These are phyloP conservation scores for Tylopilus sp. DNA, from an alignment of 768 basidiomycete species.

Conservation along the genomic window DNA sequence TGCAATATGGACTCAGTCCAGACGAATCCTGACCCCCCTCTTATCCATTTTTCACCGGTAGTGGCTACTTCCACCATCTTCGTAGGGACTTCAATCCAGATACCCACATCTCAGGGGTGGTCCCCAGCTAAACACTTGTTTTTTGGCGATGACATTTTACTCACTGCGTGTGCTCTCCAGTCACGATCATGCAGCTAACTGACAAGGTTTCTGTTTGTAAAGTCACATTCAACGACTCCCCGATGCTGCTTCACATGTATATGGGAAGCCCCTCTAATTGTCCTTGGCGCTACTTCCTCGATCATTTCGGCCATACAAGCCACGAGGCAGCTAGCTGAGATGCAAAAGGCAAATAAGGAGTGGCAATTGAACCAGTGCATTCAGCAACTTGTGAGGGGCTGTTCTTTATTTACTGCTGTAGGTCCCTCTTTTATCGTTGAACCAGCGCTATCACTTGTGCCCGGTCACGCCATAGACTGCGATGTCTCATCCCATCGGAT, in stretches of 20 bases:
- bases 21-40: not conserved
- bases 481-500: not conserved
- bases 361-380: not conserved
- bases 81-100: not conserved
- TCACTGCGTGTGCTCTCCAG: not conserved
- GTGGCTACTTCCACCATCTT: not conserved
- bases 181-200: not conserved
- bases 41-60: not conserved
- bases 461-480: not conserved
- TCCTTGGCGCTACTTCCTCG: not conserved
- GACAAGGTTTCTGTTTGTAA: not conserved
- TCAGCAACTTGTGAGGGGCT: not conserved
- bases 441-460: not conserved
- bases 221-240: not conserved
- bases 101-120: not conserved
- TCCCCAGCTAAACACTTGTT: not conserved
- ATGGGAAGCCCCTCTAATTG: not conserved
- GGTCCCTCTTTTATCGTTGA: not conserved
- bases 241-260: not conserved
- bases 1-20: slow-evolving; percentile 2
- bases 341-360: not conserved
- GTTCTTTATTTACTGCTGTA: not conserved
- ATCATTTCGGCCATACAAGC: not conserved
- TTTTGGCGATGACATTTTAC: too few relatives aligned
- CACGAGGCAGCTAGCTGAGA: not conserved